Base-by-base conservation (phyloP, 176 grass and related monocot species). In the Triticum timopheevii region DNA sequence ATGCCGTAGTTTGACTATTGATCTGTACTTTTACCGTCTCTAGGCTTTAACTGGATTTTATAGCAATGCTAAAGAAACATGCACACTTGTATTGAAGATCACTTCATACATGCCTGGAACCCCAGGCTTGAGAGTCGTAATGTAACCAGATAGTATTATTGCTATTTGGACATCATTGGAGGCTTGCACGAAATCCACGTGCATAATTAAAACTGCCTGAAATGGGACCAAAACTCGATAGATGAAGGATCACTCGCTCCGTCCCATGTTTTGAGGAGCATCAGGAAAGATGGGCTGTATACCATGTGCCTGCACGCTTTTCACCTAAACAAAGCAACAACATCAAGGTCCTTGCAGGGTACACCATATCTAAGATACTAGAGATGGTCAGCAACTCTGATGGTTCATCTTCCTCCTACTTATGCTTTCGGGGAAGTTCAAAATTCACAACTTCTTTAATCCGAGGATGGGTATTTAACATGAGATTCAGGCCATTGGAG, bases 401-500 rank as follows among this genome's bases (percentile, higher is more conserved):
- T 85, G 40, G 72, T 85, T 64, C 70, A 91, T 82, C 82, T 45
- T 86, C 75, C 54, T 38, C 28, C 42, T 47, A 72, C 68, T 76
- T 81, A 69, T 61, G 59, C 65, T 68, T 63, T 12, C n/a, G 25
- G 17, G 54, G 42, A 61, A 87, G 33, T 82, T 82, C 33, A 87
- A 77, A 76, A 87, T 65, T 85, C 52, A 69, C 49, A 89, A 87
- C 19, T 73, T 87, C 11, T 68, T 38, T 47, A 63, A 83, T 7
- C 61, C n/a, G 69, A 85, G 15, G 69, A 86, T 20, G 62, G 25
- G 16, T 49, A 89, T 87, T 65, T 56, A 93, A 87, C 86, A 71
- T 36, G 50, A 91, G 39, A 85, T 62, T 19, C 36, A 24, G 38
- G 38, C 45, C 36, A 62, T 23, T 8, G 22, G 61, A 63, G 61